Percentiles rank a stretch among this genome's conserved stretches.
Conservation (phyloP, 441 rosid genomes). For the Brassica balearica region DNA sequence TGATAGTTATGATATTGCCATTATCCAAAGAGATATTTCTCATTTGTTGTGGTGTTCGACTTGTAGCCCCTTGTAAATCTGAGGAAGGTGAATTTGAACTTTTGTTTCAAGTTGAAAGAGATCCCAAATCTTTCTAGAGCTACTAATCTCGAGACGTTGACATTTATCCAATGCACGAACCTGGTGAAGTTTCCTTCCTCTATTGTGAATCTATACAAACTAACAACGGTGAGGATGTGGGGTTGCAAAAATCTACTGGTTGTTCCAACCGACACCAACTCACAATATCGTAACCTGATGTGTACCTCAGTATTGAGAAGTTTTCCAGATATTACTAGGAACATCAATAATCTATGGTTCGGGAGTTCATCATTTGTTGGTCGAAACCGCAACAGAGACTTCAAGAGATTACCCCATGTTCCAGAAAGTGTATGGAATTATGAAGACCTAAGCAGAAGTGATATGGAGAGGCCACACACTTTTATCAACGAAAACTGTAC, state of each 20-base stretch:
- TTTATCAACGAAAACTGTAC: not conserved
- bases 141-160: constrained; percentile 8
- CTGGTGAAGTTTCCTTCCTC: constrained; percentile 37
- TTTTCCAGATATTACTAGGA: constrained; percentile 3
- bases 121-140: constrained; percentile 47
- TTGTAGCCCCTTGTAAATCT: constrained; percentile 32
- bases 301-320: not conserved
- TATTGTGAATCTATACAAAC: not conserved
- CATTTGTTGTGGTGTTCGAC: not conserved
- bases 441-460: not conserved
- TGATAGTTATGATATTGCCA: too few species aligned
- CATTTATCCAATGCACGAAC: constrained; percentile 16
- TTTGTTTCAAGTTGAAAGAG: constrained; percentile 23
- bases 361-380: not conserved
- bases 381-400: not conserved
- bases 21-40: too few species aligned
- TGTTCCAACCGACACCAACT: constrained; percentile 12
- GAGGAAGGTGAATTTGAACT: constrained; percentile 33
- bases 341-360: not conserved
- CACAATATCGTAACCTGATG: not conserved
- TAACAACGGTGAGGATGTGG: not conserved
- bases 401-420: not conserved
- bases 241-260: not conserved
- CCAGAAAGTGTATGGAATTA: not conserved
- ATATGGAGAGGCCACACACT: not conserved